A percentile compares a stretch with the other conserved stretches of the same genome.
These are phyloP conservation scores for Rauvolfia tetraphylla DNA, from an alignment of 257 asterid species.

Conservation along the genomic window DNA sequence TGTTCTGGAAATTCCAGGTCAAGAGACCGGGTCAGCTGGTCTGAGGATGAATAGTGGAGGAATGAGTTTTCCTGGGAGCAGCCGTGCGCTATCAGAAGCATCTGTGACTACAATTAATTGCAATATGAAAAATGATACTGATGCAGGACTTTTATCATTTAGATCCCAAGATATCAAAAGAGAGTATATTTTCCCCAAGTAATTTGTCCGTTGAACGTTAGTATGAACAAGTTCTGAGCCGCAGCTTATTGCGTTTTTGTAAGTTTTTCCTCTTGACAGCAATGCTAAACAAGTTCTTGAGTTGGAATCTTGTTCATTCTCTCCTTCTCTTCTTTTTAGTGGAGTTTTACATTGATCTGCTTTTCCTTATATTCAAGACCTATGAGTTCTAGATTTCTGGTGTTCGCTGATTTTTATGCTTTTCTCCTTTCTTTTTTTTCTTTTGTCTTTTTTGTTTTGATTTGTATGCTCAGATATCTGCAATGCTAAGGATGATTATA, in stretches of 20 bases:
- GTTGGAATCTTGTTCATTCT: not conserved
- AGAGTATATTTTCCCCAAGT: not conserved
- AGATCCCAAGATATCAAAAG: slow-evolving; percentile 11
- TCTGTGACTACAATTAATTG: slow-evolving; percentile 2
- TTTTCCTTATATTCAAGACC: not conserved
- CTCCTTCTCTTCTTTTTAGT: not conserved
- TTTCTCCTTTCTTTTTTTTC: not conserved
- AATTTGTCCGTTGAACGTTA: not conserved
- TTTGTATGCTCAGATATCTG: not conserved
- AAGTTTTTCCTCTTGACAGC: not conserved
- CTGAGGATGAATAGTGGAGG: slow-evolving; percentile 18
- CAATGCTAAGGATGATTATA: too few species aligned
- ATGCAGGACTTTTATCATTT: slow-evolving; percentile 14
- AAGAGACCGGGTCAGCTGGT: slow-evolving; percentile 8
- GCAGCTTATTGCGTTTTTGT: not conserved
- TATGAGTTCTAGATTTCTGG: not conserved
- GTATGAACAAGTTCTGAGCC: not conserved
- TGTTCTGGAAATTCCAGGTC: slow-evolving; percentile 16
- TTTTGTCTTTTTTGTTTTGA: not conserved
- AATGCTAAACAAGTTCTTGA: not conserved
- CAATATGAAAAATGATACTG: not conserved
- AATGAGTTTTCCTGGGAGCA: slow-evolving; percentile 11
- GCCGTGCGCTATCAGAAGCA: slow-evolving; percentile 13
- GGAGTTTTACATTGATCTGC: not conserved
- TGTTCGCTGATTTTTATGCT: not conserved